Conservation (phyloP, 73 alveolate genomes). For the Tetrahymena thermophila region DNA sequence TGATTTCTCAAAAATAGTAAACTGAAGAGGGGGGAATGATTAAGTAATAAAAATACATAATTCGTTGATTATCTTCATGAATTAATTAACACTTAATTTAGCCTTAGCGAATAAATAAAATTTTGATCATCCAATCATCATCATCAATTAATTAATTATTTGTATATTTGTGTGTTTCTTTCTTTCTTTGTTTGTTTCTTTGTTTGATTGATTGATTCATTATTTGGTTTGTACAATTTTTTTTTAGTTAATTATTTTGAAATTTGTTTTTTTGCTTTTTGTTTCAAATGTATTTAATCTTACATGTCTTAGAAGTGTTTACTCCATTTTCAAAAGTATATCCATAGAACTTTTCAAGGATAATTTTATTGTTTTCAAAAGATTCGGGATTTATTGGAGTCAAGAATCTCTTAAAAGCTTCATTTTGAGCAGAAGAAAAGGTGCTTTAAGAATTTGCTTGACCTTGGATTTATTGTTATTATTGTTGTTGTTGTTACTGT, state of each 20-base stretch:
- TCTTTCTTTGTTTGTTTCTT: too few relatives aligned
- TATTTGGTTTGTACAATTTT: neutral
- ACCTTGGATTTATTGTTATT: neutral
- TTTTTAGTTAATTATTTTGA: too few relatives aligned
- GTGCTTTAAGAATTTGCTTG: neutral
- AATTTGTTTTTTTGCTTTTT: neutral
- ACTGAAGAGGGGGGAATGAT: neutral
- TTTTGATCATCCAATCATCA: neutral
- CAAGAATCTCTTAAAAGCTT: neutral
- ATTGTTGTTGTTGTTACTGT: neutral
- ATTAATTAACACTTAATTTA: neutral
- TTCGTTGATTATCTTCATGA: neutral
- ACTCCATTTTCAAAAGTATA: neutral
- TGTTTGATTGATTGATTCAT: too few relatives aligned
- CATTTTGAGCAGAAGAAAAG: neutral
- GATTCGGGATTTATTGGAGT: neutral
- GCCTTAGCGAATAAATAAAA: neutral
- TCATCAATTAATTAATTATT: too few relatives aligned
- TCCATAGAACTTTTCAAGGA: neutral
- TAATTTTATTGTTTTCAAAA: neutral
- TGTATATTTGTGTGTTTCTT: neutral
- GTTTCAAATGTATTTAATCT: neutral
- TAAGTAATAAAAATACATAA: neutral
- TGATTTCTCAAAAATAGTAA: neutral
- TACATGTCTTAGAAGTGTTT: neutral